A percentile compares a stretch with the other conserved stretches of the same genome.
phyloP scores from a whole-genome alignment of 2,329 filamentous ascomycete genomes.

The Orbilia oligospora region DNA sequence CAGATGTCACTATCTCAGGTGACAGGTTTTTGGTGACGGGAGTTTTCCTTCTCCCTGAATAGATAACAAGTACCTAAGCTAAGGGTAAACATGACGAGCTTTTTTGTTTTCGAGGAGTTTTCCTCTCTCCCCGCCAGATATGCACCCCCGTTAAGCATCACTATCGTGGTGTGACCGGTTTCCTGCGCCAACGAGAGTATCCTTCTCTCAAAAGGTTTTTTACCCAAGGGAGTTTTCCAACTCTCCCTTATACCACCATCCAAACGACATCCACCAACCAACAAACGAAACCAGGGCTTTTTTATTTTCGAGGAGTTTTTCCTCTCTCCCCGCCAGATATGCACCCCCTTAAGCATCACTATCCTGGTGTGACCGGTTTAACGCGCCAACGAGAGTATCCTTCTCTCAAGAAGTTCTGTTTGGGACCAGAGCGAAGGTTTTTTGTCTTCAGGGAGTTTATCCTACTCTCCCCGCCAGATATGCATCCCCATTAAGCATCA shows the following conservation, averaged over 20 bases:
- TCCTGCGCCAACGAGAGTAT: slow-evolving; percentile 2
- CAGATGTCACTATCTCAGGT: background rate
- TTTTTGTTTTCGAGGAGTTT: slow-evolving; percentile 27
- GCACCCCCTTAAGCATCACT: slow-evolving; percentile 25
- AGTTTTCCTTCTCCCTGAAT: background rate
- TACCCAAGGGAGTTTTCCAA: background rate
- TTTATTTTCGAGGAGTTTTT: slow-evolving; percentile 23
- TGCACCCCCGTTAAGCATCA: slow-evolving; percentile 20
- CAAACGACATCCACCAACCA: background rate
- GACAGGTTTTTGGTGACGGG: background rate
- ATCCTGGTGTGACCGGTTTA: slow-evolving; percentile 19
- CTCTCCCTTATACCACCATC: background rate
- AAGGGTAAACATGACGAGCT: background rate
- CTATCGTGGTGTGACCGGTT: slow-evolving; percentile 24
- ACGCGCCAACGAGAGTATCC: slow-evolving; percentile 1
- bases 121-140: slow-evolving; percentile 9
- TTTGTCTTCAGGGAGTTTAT: slow-evolving; percentile 14
- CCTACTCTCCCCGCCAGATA: slow-evolving; percentile 19
- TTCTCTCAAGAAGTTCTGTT: background rate
- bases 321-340: slow-evolving; percentile 10
- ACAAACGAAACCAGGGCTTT: background rate
- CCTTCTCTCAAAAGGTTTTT: slow-evolving; percentile 9
- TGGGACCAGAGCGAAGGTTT: background rate
- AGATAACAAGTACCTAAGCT: background rate
- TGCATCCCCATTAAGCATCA: slow-evolving; percentile 19